A percentile compares a stretch with the other conserved stretches of the same genome.
phyloP scores from a whole-genome alignment of 192 early-diverging fungal genomes.

The Haplosporangium gracile region DNA sequence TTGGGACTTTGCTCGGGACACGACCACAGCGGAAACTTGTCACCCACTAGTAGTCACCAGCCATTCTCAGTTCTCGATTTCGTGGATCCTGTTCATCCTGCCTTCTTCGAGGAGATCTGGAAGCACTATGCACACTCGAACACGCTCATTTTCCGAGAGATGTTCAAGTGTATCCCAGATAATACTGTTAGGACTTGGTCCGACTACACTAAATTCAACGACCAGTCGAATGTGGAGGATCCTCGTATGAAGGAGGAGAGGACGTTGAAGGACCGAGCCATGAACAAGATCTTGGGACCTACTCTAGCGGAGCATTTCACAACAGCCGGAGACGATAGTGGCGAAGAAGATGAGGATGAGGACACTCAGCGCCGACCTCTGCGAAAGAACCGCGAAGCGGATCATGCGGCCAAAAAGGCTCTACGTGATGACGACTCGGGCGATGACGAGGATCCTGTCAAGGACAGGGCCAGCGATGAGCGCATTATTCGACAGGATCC shows the following conservation, averaged over 20 bases:
- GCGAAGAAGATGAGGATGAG: slow-evolving; percentile 27
- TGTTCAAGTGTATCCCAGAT: slow-evolving; percentile 86
- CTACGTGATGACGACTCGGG: slow-evolving; percentile 20
- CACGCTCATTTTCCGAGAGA: slow-evolving; percentile 72
- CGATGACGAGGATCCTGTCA: slow-evolving; percentile 25
- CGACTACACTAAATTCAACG: slow-evolving; percentile 56
- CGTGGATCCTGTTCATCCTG: slow-evolving; percentile 75
- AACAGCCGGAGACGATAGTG: slow-evolving; percentile 12
- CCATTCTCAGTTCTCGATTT: slow-evolving; percentile 55
- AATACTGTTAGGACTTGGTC: slow-evolving; percentile 80
- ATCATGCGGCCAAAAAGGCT: slow-evolving; percentile 18
- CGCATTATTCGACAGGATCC: slow-evolving; percentile 13
- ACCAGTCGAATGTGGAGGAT: slow-evolving; percentile 44
- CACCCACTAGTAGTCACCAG: not conserved
- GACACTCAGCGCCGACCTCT: not conserved
- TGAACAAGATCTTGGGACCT: slow-evolving; percentile 48
- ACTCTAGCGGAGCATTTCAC: slow-evolving; percentile 39
- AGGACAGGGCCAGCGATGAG: slow-evolving; percentile 12
- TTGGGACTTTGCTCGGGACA: slow-evolving; percentile 66
- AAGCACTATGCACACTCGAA: slow-evolving; percentile 70
- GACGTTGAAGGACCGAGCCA: slow-evolving; percentile 45
- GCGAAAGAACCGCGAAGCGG: not conserved
- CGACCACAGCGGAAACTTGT: not conserved
- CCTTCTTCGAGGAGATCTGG: slow-evolving; percentile 75
- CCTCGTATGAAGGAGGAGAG: slow-evolving; percentile 51